These are phyloP conservation scores for Pisolithus albus DNA, from an alignment of 768 basidiomycete genomes.

Conservation along the genomic window DNA sequence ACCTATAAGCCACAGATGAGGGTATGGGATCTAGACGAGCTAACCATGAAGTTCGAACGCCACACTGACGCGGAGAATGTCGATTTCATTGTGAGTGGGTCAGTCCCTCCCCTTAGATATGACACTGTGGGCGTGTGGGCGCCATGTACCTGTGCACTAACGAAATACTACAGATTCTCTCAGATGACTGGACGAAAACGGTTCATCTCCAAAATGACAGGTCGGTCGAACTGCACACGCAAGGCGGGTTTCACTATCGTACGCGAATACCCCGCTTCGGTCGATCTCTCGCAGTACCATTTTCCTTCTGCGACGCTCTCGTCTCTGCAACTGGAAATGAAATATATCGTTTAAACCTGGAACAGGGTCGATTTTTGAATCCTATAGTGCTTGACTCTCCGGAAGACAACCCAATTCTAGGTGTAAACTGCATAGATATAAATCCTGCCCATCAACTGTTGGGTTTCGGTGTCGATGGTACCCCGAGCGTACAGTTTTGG, in stretches of 20 bases:
- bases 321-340: constrained; percentile 80
- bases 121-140: not conserved
- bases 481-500: constrained; percentile 91
- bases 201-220: constrained; percentile 94
- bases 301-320: constrained; percentile 90
- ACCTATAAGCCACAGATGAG: constrained; percentile 97
- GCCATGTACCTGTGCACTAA: not conserved
- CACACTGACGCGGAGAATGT: constrained; percentile 97
- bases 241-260: constrained; percentile 86
- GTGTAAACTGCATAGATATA: constrained; percentile 88
- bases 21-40: constrained; percentile 90
- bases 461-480: constrained; percentile 83
- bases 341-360: constrained; percentile 89
- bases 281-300: constrained; percentile 86
- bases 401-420: constrained; percentile 53
- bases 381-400: constrained; percentile 58
- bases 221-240: constrained; percentile 91
- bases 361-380: constrained; percentile 88
- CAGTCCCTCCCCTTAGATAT: constrained; percentile 4
- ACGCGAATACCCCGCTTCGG: constrained; percentile 94
- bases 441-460: constrained; percentile 90
- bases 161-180: constrained; percentile 59
- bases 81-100: constrained; percentile 90
- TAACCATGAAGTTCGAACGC: constrained; percentile 91
- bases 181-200: constrained; percentile 99